Conservation (phyloP, 352 stramenopile species). For the Globisporangium ultimum region DNA sequence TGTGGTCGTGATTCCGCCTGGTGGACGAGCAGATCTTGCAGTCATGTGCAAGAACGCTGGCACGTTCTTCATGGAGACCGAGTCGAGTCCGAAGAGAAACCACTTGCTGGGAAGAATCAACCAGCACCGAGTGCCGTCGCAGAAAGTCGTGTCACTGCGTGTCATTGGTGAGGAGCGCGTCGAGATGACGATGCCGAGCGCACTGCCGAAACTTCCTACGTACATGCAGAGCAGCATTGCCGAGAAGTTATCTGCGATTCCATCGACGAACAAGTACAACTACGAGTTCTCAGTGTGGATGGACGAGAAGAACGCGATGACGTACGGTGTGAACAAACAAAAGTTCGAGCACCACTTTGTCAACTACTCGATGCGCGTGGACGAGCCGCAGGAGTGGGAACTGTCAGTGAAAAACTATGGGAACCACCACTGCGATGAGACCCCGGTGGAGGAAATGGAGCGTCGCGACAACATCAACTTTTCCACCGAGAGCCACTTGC, state of each 20-base stretch:
- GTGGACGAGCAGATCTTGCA: slow-evolving; percentile 59
- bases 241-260: slow-evolving; percentile 16
- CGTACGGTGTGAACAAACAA: slow-evolving; percentile 67
- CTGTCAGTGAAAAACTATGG: slow-evolving; percentile 59
- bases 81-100: slow-evolving; percentile 53
- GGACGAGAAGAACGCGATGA: slow-evolving; percentile 30
- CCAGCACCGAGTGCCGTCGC: slow-evolving; percentile 68
- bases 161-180: slow-evolving; percentile 23
- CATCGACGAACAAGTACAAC: slow-evolving; percentile 43
- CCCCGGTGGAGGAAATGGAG: slow-evolving; percentile 7
- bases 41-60: slow-evolving; percentile 44
- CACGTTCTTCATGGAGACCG: slow-evolving; percentile 64
- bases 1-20: slow-evolving; percentile 62
- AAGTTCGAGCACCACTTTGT: slow-evolving; percentile 35
- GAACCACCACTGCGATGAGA: slow-evolving; percentile 32
- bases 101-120: slow-evolving; percentile 53
- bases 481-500: slow-evolving; percentile 21
- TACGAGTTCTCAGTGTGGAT: slow-evolving; percentile 80
- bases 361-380: slow-evolving; percentile 69
- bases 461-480: slow-evolving; percentile 28
- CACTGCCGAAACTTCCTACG: slow-evolving; percentile 41
- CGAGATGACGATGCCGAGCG: slow-evolving; percentile 27
- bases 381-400: slow-evolving; percentile 67
- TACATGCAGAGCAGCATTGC: slow-evolving; percentile 53
- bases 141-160: slow-evolving; percentile 54